phyloP scores from a whole-genome alignment of 495 filamentous ascomycete genomes.

The Stereocaulon alpinum region DNA sequence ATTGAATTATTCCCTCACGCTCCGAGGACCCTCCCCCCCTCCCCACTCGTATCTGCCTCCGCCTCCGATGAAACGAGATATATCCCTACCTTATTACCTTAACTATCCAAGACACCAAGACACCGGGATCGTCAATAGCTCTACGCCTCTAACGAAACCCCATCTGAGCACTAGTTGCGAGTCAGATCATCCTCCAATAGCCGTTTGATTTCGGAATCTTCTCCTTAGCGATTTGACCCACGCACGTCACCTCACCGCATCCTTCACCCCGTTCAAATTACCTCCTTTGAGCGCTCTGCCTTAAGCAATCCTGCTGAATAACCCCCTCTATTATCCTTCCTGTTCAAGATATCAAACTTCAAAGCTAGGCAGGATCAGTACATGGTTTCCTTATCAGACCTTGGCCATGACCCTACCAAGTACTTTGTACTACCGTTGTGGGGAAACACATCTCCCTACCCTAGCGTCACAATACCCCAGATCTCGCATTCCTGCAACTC shows the following conservation, averaged over 20 bases:
- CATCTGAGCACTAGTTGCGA: background rate
- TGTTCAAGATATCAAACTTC: background rate
- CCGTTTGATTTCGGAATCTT: background rate
- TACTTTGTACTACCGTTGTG: background rate
- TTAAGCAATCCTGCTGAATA: background rate
- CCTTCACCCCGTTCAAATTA: background rate
- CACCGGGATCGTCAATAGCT: too few species aligned
- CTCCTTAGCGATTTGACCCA: background rate
- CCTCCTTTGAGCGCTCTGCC: background rate
- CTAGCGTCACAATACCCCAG: background rate
- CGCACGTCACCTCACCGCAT: background rate
- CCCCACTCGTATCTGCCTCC: too few species aligned
- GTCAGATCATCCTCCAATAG: background rate
- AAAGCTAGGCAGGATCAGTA: slow-evolving; percentile 2
- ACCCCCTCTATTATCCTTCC: background rate
- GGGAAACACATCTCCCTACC: background rate
- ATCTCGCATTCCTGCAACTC: background rate
- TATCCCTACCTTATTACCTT: too few species aligned
- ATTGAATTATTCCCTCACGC: too few species aligned
- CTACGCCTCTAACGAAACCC: background rate
- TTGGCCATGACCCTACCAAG: background rate
- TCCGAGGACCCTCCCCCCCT: too few species aligned
- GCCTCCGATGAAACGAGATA: too few species aligned
- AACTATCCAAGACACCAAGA: too few species aligned
- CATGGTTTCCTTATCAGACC: slow-evolving; percentile 5